Conservation (phyloP, 2,329 filamentous ascomycete species). For the Apiospora rasikravindrae region DNA sequence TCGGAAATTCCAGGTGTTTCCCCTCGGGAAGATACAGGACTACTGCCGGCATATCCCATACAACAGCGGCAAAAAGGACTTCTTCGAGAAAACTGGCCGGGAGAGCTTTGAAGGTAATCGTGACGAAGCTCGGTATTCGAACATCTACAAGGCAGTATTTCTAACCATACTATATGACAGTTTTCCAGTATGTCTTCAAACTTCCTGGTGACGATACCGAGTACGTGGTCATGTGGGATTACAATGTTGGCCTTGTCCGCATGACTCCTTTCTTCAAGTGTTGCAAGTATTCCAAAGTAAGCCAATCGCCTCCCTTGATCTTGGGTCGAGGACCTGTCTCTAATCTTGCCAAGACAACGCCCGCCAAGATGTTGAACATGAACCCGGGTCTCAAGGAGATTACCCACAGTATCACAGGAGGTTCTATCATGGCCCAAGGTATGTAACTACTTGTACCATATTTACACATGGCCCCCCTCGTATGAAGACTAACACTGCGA, state of each 20-base stretch:
- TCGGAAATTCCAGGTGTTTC: slow-evolving; percentile 67
- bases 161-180: slow-evolving; percentile 47
- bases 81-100: slow-evolving; percentile 82
- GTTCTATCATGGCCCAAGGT: slow-evolving; percentile 90
- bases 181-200: slow-evolving; percentile 84
- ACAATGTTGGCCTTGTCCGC: slow-evolving; percentile 89
- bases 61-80: slow-evolving; percentile 91
- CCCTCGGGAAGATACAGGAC: slow-evolving; percentile 65
- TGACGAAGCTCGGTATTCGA: not conserved
- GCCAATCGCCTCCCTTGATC: slow-evolving; percentile 26
- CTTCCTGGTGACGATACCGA: slow-evolving; percentile 68
- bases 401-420: slow-evolving; percentile 92
- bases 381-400: slow-evolving; percentile 89
- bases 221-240: slow-evolving; percentile 94
- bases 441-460: slow-evolving; percentile 33
- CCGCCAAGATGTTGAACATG: slow-evolving; percentile 78
- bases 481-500: not conserved
- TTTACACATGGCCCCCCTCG: slow-evolving; percentile 8
- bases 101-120: slow-evolving; percentile 84
- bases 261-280: slow-evolving; percentile 97
- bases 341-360: slow-evolving; percentile 69
- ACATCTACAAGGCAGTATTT: not conserved
- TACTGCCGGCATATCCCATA: slow-evolving; percentile 85
- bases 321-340: slow-evolving; percentile 21
- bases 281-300: slow-evolving; percentile 83